Evolutionary conservation across 2,329 filamentous ascomycete species (phyloP).

Genomic region (Botrytis deweyae): DNA sequence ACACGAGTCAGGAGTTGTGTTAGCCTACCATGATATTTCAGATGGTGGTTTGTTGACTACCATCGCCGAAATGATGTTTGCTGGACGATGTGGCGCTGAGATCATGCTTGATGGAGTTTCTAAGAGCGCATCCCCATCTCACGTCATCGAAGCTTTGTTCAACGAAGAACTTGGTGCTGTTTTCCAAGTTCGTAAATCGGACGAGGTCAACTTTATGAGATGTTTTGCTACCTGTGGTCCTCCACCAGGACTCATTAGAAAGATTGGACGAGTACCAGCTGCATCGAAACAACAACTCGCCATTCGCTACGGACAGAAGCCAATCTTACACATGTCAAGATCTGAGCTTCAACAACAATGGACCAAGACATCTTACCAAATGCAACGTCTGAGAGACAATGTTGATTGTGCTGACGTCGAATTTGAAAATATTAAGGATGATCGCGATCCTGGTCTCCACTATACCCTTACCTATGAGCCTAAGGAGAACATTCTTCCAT

Average conservation of each 20-base stretch:
- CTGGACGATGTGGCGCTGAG: conserved; percentile 84
- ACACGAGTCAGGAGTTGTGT: conserved; percentile 68
- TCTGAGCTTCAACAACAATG: conserved; percentile 80
- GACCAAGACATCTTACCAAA: conserved; percentile 83
- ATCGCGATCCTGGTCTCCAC: conserved; percentile 75
- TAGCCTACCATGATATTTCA: conserved; percentile 92
- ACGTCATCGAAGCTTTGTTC: conserved; percentile 78
- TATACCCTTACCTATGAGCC: conserved; percentile 83
- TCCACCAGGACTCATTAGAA: conserved; percentile 76
- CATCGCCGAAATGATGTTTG: conserved; percentile 96
- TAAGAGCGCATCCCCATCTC: conserved; percentile 56
- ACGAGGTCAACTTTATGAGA: conserved; percentile 81
- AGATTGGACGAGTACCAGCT: conserved; percentile 74
- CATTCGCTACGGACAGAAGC: conserved; percentile 68
- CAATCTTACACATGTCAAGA: conserved; percentile 69
- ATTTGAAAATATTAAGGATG: conserved; percentile 70
- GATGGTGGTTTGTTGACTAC: conserved; percentile 92
- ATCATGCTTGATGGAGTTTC: conserved; percentile 76
- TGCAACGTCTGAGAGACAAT: conserved; percentile 90
- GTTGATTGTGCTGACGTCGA: conserved; percentile 82
- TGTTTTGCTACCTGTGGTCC: conserved; percentile 91
- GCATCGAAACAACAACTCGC: conserved; percentile 71
- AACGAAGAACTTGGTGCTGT: conserved; percentile 95
- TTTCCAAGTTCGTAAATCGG: conserved; percentile 85
- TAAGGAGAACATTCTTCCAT: conserved; percentile 68